phyloP scores from a whole-genome alignment of 805 yeast genomes.

The Nakazawaea holstii region DNA sequence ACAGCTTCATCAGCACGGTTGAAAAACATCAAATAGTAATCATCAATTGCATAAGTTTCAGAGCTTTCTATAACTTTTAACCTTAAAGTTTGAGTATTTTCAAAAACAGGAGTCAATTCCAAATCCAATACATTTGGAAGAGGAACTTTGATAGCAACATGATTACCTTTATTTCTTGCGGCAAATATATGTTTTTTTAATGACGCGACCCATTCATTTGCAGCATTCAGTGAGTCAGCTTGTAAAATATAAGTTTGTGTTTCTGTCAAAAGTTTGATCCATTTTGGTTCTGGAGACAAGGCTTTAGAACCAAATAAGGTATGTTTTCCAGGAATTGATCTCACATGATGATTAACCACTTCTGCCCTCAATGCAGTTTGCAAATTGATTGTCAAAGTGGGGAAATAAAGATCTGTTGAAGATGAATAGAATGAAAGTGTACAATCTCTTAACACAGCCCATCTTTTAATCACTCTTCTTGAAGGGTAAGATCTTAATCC shows the following conservation, averaged over 20 bases:
- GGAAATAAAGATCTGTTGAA: constrained; percentile 82
- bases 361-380: constrained; percentile 59
- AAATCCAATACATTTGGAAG: constrained; percentile 58
- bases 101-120: constrained; percentile 50
- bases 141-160: constrained; percentile 76
- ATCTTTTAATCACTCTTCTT: constrained; percentile 46
- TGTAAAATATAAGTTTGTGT: constrained; percentile 56
- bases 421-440: constrained; percentile 63
- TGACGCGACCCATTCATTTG: constrained; percentile 74
- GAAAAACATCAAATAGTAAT: constrained; percentile 65
- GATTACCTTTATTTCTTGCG: constrained; percentile 61
- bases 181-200: constrained; percentile 76
- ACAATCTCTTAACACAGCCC: constrained; percentile 75
- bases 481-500: constrained; percentile 35
- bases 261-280: constrained; percentile 58
- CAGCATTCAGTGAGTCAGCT: constrained; percentile 69
- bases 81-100: constrained; percentile 49
- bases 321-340: constrained; percentile 7
- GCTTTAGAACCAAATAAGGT: neutral
- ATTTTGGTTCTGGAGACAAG: constrained; percentile 17
- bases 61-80: constrained; percentile 57
- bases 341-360: constrained; percentile 28
- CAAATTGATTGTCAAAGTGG: constrained; percentile 69
- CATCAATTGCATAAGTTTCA: constrained; percentile 55
- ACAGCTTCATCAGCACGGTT: constrained; percentile 40